Evolutionary conservation across 345 rosid genomes (phyloP).

Genomic region (Hypericum perforatum): DNA sequence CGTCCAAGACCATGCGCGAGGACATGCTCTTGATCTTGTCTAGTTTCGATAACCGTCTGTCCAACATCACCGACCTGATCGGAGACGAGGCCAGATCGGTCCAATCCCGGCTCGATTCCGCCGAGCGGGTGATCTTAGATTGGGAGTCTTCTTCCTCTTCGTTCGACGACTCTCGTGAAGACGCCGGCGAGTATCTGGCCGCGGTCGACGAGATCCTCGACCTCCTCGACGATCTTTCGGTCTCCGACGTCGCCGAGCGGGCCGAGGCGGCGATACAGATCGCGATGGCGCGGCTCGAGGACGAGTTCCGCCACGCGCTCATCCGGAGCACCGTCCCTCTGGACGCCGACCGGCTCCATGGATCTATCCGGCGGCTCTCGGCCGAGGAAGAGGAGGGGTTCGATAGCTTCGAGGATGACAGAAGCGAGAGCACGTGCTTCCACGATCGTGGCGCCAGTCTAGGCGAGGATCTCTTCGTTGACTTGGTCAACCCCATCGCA

Average conservation of each 20-base stretch:
- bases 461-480: constrained; percentile 67
- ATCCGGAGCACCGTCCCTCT: constrained; percentile 73
- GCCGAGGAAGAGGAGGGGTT: constrained; percentile 55
- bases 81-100: constrained; percentile 20
- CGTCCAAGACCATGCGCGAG: constrained; percentile 79
- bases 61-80: constrained; percentile 72
- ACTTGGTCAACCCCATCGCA: constrained; percentile 57
- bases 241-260: constrained; percentile 49
- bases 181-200: constrained; percentile 49
- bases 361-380: constrained; percentile 70
- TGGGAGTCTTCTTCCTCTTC: constrained; percentile 40
- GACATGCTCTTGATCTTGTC: constrained; percentile 94
- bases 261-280: constrained; percentile 78
- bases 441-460: constrained; percentile 88
- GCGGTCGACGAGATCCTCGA: constrained; percentile 74
- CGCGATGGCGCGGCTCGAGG: constrained; percentile 88
- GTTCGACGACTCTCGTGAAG: constrained; percentile 68
- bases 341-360: constrained; percentile 59
- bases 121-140: constrained; percentile 58
- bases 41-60: constrained; percentile 85
- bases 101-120: constrained; percentile 41
- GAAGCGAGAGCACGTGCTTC: constrained; percentile 42
- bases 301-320: constrained; percentile 76
- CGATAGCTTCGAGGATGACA: constrained; percentile 63
- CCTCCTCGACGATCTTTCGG: constrained; percentile 38